Evolutionary conservation across 305 asterid genomes (phyloP).

Genomic region (Solanum hybrid): DNA sequence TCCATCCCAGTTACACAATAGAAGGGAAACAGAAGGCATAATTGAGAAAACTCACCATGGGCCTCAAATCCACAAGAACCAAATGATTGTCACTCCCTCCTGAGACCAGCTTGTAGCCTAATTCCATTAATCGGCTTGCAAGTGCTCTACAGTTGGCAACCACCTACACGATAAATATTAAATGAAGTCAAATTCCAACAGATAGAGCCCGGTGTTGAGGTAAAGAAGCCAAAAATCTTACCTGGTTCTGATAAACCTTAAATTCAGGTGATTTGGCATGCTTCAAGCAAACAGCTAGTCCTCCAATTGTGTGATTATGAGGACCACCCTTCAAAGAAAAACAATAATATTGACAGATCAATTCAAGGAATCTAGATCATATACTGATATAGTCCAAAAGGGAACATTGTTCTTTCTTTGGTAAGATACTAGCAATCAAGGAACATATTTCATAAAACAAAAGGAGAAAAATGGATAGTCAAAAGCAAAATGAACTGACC

Average conservation of each 20-base stretch:
- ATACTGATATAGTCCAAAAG: background rate
- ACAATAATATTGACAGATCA: background rate
- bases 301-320: conserved; percentile 93
- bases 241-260: conserved; percentile 76
- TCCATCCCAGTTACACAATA: background rate
- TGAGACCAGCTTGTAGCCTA: conserved; percentile 84
- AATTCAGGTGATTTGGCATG: conserved; percentile 76
- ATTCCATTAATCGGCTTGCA: conserved; percentile 56
- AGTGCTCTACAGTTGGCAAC: conserved; percentile 85
- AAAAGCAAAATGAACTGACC: conserved; percentile 33
- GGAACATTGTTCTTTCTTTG: background rate
- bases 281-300: conserved; percentile 77
- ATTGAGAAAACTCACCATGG: conserved; percentile 40
- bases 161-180: conserved; percentile 35
- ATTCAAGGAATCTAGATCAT: background rate
- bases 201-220: background rate
- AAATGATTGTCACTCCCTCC: conserved; percentile 98
- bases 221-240: conserved; percentile 10
- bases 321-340: conserved; percentile 73
- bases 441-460: background rate
- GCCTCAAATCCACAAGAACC: conserved; percentile 94
- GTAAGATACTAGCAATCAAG: background rate
- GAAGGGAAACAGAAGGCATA: background rate
- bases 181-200: background rate
- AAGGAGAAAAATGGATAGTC: background rate